A percentile compares a stretch with the other conserved stretches of the same genome.
These are phyloP conservation scores for Geotrichum candidum DNA, from an alignment of 1,139 yeast genomes.

Conservation along the genomic window DNA sequence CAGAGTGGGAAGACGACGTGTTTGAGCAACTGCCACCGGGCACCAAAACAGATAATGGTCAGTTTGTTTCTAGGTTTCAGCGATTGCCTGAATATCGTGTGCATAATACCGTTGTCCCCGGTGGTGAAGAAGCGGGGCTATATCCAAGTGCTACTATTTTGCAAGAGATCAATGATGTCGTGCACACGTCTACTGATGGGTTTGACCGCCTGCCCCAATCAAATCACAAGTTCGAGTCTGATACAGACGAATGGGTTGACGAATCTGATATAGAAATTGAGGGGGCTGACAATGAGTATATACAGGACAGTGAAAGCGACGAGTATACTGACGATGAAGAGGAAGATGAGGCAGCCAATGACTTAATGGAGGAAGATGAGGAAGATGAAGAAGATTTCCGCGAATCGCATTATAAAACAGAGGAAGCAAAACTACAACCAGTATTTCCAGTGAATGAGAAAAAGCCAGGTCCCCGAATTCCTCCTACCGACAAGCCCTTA, in stretches of 20 bases:
- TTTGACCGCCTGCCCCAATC: neutral
- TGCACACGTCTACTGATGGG: slow-evolving; percentile 14
- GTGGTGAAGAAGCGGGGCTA: neutral
- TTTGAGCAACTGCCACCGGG: slow-evolving; percentile 1
- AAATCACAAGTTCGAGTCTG: neutral
- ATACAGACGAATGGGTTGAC: neutral
- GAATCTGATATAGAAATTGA: neutral
- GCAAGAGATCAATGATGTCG: slow-evolving; percentile 9
- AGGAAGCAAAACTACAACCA: neutral
- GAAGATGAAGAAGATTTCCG: neutral
- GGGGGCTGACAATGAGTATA: neutral
- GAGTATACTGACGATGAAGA: neutral
- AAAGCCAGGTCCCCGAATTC: neutral
- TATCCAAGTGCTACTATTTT: slow-evolving; percentile 6
- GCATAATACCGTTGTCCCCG: neutral
- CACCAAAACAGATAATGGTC: neutral
- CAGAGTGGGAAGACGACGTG: neutral
- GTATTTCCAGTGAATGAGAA: neutral
- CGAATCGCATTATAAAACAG: neutral
- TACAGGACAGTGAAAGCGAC: neutral
- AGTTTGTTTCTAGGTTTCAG: neutral
- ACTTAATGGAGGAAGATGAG: neutral
- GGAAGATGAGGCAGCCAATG: neutral
- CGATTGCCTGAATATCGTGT: neutral
- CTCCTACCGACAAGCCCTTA: neutral